These are phyloP conservation scores for Penicillium manginii DNA, from an alignment of 495 filamentous ascomycete species.

Conservation along the genomic window DNA sequence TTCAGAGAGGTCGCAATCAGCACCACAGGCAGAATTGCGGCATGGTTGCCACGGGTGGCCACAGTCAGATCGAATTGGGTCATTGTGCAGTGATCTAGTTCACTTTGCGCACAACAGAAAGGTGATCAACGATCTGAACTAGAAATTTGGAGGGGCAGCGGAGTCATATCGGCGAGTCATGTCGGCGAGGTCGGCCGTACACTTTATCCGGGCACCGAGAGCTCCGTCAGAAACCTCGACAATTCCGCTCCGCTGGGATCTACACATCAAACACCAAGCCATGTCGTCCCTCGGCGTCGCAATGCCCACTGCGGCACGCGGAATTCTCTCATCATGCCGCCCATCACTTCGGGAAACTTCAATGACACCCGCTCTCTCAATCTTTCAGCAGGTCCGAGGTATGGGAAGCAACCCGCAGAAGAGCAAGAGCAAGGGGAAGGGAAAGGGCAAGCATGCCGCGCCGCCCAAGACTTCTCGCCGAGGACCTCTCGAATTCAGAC, in stretches of 20 bases:
- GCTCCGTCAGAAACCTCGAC: constrained; percentile 41
- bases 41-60: constrained; percentile 65
- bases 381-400: constrained; percentile 45
- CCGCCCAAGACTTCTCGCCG: constrained; percentile 65
- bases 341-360: constrained; percentile 32
- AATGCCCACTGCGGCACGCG: constrained; percentile 45
- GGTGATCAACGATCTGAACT: constrained; percentile 3
- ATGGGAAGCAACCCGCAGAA: constrained; percentile 39
- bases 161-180: constrained; percentile 13
- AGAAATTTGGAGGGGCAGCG: constrained; percentile 29
- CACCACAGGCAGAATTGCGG: constrained; percentile 50
- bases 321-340: constrained; percentile 43
- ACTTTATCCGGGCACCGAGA: constrained; percentile 39
- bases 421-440: constrained; percentile 42
- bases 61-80: constrained; percentile 52
- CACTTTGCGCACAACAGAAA: constrained; percentile 8
- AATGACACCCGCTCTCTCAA: constrained; percentile 40
- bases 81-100: constrained; percentile 28
- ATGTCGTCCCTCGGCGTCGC: constrained; percentile 47
- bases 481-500: constrained; percentile 61
- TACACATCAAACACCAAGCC: constrained; percentile 22
- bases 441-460: constrained; percentile 9
- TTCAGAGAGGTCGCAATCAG: constrained; percentile 56
- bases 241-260: constrained; percentile 26
- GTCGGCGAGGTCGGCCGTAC: constrained; percentile 27